Evolutionary conservation across 148 eudicot genomes (phyloP).

Genomic region (Vaccinium vitisidaea): DNA sequence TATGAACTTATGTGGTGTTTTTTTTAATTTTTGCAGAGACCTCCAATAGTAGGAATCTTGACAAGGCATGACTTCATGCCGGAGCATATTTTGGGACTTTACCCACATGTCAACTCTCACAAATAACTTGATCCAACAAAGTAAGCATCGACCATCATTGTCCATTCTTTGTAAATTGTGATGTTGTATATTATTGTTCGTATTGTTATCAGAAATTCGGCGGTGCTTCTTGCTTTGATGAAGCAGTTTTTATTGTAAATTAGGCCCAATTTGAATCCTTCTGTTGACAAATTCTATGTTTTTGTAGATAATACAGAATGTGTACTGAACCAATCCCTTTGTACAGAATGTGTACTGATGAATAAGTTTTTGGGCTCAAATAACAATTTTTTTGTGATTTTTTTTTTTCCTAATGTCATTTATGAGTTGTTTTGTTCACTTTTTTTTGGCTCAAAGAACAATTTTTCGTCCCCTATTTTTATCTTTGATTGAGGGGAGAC

Average conservation of each 20-base stretch:
- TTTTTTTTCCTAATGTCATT: not conserved
- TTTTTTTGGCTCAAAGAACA: not conserved
- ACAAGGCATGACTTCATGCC: slow-evolving; percentile 75
- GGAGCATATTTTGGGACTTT: slow-evolving; percentile 63
- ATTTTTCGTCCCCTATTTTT: not conserved
- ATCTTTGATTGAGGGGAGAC: not conserved
- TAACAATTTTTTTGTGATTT: not conserved
- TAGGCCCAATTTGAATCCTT: not conserved
- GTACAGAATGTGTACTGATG: not conserved
- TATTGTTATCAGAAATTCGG: not conserved
- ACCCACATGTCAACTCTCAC: slow-evolving; percentile 45
- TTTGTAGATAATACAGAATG: not conserved
- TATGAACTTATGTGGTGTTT: not conserved
- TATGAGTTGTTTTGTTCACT: not conserved
- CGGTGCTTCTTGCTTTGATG: not conserved
- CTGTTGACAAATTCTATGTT: not conserved
- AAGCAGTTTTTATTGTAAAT: not conserved
- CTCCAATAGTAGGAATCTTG: slow-evolving; percentile 64
- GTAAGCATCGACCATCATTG: not conserved
- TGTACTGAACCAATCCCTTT: not conserved
- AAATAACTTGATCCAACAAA: slow-evolving; percentile 25
- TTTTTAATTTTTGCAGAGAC: slow-evolving; percentile 45
- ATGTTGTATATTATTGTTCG: too few species aligned
- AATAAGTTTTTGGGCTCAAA: not conserved
- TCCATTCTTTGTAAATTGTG: not conserved